Base-by-base conservation (phyloP, 192 early-diverging fungal species). In the Dispira parvispora region DNA sequence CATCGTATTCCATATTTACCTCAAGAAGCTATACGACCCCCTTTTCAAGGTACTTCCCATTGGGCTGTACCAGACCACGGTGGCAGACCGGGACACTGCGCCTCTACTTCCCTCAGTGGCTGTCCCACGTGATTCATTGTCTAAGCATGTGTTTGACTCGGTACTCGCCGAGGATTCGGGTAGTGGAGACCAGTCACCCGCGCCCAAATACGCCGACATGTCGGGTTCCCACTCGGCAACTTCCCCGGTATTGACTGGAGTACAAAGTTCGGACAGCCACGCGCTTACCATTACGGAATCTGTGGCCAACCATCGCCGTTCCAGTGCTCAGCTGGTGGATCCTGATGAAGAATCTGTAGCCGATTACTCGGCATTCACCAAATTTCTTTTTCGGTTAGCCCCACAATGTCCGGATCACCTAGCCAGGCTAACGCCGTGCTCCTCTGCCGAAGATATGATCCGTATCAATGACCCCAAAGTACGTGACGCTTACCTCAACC, bases 11-110 rank as follows among this genome's bases (percentile, higher is more conserved):
- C 75, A 82, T 49, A 46, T 70, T 50, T 80, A 83, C 28, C 73
- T 83, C 52, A 67, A 75, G 43, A 69, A 83, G 42, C 81, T 81
- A 43, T 84, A 78, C 28, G 64, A 72, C 56, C 76, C 84, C 0
- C 65, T 84, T 52, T 75, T 80, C 61, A 67, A 68, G 27, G 68
- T 71, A 46, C 47, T 82, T 65, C 81, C 81, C 9, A 45, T 82
- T 13, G 65, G 62, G 13, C 38, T 69, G 61, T 73, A 70, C 61
- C 67, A 68, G 12, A 58, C 69, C 43, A 43, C 26, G 8, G 4
- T 16, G 32, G 57, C 9, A 14, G 32, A 11, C 27, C 38, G 14
- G 3, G 42, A 60, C 13, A 27, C 21, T 26, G 54, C 8, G 27
- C 26, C 54, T 60, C 42, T 60, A 32, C 57, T 60, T 13, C n/a